Conservation (phyloP, 1,284 basidiomycete species). For the Tilletia setariae region DNA sequence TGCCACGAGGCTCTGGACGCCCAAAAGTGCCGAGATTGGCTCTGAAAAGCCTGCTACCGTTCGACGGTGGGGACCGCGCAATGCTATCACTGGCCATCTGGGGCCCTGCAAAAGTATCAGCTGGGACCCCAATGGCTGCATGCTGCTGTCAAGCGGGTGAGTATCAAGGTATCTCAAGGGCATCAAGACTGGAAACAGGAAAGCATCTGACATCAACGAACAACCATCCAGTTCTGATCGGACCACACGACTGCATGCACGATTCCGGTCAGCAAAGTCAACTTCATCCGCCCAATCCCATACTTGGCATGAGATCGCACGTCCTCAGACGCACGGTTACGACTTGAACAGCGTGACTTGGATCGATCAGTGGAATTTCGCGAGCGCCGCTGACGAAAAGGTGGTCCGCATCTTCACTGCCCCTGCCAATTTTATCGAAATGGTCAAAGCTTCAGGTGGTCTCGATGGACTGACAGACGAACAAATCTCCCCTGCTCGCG, state of each 20-base stretch:
- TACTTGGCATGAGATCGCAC: constrained; percentile 51
- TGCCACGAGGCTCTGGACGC: constrained; percentile 43
- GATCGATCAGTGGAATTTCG: constrained; percentile 47
- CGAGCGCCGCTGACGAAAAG: constrained; percentile 52
- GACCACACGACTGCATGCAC: constrained; percentile 47
- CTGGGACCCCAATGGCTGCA: constrained; percentile 49
- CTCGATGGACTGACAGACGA: not conserved
- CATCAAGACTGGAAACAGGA: not conserved
- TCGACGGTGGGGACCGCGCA: constrained; percentile 25
- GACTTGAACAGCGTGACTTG: constrained; percentile 42
- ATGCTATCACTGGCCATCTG: constrained; percentile 42
- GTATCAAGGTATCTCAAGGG: not conserved
- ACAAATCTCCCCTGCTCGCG: too few relatives aligned
- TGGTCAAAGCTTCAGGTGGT: not conserved
- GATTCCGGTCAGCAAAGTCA: constrained; percentile 10
- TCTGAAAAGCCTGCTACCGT: not conserved
- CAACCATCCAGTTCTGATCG: constrained; percentile 35
- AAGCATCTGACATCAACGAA: too few relatives aligned
- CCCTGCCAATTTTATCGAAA: constrained; percentile 43
- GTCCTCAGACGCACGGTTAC: constrained; percentile 53
- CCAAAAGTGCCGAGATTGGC: not conserved
- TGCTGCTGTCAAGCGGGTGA: constrained; percentile 27
- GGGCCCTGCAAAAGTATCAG: constrained; percentile 34
- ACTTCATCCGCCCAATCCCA: not conserved
- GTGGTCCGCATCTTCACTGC: constrained; percentile 50